Evolutionary conservation across 2,329 filamentous ascomycete species (phyloP).

Genomic region (Fusarium musae): DNA sequence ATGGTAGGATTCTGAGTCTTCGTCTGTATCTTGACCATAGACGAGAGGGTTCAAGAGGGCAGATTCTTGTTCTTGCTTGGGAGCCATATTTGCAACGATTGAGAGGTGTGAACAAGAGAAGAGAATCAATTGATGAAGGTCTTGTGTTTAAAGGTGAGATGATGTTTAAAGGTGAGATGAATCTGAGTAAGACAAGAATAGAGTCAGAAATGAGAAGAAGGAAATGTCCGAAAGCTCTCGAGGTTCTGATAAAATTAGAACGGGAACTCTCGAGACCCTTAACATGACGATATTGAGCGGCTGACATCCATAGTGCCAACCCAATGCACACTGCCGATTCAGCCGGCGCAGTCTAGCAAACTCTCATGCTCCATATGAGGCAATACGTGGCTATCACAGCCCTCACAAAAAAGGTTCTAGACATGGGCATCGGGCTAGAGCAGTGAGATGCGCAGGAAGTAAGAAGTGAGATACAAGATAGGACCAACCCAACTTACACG

Average conservation of each 20-base stretch:
- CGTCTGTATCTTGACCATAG: conserved; percentile 30
- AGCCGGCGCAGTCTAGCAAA: conserved; percentile 15
- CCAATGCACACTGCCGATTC: conserved; percentile 3
- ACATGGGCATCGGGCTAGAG: not conserved
- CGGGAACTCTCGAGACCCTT: conserved; percentile 10
- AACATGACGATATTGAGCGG: conserved; percentile 3
- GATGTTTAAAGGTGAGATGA: not conserved
- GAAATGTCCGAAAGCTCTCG: not conserved
- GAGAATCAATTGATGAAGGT: not conserved
- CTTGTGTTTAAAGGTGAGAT: not conserved
- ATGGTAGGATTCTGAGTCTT: conserved; percentile 31
- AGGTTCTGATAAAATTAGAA: conserved; percentile 15
- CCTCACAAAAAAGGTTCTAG: not conserved
- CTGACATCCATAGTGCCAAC: conserved; percentile 19
- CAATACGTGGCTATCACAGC: conserved; percentile 11
- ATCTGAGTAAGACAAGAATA: not conserved
- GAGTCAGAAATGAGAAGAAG: not conserved
- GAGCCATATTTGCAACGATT: conserved; percentile 21
- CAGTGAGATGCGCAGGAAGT: conserved; percentile 2
- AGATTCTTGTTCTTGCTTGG: conserved; percentile 39
- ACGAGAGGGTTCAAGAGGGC: conserved; percentile 24
- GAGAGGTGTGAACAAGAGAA: not conserved
- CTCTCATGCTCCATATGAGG: conserved; percentile 13
- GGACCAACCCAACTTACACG: conserved; percentile 6
- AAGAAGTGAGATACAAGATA: not conserved